Evolutionary conservation across 805 yeast genomes (phyloP), one percentile per base, ranked within the genome.

Genomic region (Ogataea polymorpha): DNA sequence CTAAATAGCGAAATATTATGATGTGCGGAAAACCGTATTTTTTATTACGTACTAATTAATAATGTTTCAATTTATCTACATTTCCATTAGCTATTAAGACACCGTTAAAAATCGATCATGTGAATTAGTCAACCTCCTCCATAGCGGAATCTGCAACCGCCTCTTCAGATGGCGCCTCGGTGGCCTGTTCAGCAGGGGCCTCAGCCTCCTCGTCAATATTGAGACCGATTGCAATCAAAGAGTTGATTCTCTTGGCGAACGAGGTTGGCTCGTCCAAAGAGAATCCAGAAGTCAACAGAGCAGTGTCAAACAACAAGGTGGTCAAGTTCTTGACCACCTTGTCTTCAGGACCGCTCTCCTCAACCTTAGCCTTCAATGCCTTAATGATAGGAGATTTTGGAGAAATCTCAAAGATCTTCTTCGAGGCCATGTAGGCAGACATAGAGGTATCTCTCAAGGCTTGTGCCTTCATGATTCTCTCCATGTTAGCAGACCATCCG

Each of bases 401-500:
- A 62, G 98, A 91, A 58, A 93, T 89, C 80, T 93, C 99, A 62
- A 93, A 88, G 65, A 93, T 93, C 84, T 93, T 93, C 89, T 93
- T 93, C 42, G 99, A 93, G 35, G 98, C 85, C 99, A 93, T 93
- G 93, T 93, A 93, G 50, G 96, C 81, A 30, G 98, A 89, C 99
- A 93, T 93, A 59, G 96, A 79, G 59, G 96, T 86, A 72, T 93
- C 99, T 78, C 98, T 89, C 63, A 93, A 77, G 60, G 99, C 99
- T 79, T 93, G 99, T 50, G 99, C 99, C 80, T 93, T 93, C 99
- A 93, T 93, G 80, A 93, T 93, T 85, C 99, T 91, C 80, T 93
- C 99, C 99, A 93, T 93, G 80, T 93, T 93, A 64, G 99, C 99
- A 57, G 99, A 93, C 99, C 99, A 93, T 70, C 99, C 99, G 71